Percentiles rank a stretch among this genome's conserved stretches.
Evolutionary conservation across 2,329 filamentous ascomycete species (phyloP).

Genomic region (Xenoacremonium recifei): DNA sequence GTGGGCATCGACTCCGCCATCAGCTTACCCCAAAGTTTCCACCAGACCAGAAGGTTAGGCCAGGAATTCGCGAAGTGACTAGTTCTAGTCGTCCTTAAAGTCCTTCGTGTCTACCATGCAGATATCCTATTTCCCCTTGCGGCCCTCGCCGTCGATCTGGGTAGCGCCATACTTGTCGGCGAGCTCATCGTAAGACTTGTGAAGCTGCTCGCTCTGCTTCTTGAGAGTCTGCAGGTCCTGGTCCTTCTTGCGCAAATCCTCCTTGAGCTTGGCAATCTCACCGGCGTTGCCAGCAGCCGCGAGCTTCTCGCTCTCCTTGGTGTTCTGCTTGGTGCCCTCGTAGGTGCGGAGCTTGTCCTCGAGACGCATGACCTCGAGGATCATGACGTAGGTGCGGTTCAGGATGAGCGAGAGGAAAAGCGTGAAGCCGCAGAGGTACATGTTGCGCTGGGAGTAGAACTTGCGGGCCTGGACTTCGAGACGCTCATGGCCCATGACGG

Average conservation of each 20-base stretch:
- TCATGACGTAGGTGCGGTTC: constrained; percentile 98
- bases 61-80: no score
- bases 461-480: constrained; percentile 99
- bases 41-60: no score
- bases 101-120: not conserved
- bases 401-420: constrained; percentile 98
- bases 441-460: constrained; percentile 99
- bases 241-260: constrained; percentile 76
- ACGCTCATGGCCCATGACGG: constrained; percentile 85
- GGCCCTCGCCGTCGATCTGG: constrained; percentile 47
- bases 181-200: constrained; percentile 81
- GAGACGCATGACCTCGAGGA: constrained; percentile 84
- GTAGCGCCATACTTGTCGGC: constrained; percentile 75
- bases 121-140: constrained; percentile 54
- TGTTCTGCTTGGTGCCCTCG: constrained; percentile 56
- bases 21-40: no score
- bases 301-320: constrained; percentile 71
- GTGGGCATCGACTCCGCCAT: no score
- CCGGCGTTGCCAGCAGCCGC: constrained; percentile 70
- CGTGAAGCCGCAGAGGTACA: constrained; percentile 99
- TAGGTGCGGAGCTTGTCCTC: constrained; percentile 88
- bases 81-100: not conserved
- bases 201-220: constrained; percentile 85
- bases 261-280: constrained; percentile 68
- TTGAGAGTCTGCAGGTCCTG: constrained; percentile 82